Percentiles rank a stretch among this genome's conserved stretches.
phyloP scores from a whole-genome alignment of 306 rosid species.

The Astragalus glycyphyllos region DNA sequence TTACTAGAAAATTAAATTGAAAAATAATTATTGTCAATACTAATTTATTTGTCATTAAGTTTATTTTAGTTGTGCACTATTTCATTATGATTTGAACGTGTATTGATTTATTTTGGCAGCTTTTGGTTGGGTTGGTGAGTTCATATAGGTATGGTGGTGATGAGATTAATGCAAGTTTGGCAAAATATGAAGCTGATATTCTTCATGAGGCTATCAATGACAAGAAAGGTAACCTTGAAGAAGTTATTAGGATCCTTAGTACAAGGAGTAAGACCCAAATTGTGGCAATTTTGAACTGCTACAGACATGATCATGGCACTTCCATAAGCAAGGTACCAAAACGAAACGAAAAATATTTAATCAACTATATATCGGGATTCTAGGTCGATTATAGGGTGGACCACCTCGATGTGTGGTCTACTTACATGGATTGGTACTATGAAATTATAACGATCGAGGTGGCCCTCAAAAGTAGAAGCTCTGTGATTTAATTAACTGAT shows the following conservation, averaged over 20 bases:
- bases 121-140: constrained; percentile 59
- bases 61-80: neutral
- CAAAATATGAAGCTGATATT: constrained; percentile 62
- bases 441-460: no score
- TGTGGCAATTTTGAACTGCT: constrained; percentile 57
- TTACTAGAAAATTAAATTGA: no score
- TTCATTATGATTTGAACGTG: neutral
- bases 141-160: constrained; percentile 53
- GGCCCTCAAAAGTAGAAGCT: no score
- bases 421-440: no score
- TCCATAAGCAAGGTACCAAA: constrained; percentile 69
- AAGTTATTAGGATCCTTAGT: constrained; percentile 65
- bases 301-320: constrained; percentile 59
- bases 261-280: constrained; percentile 29
- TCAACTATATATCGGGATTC: no score
- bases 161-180: constrained; percentile 51
- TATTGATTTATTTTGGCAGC: constrained; percentile 46
- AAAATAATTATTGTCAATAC: no score
- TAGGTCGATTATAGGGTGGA: no score
- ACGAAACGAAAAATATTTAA: neutral
- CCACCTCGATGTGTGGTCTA: no score
- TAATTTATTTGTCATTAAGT: no score
- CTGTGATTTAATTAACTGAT: no score
- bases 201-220: constrained; percentile 61
- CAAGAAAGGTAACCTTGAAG: constrained; percentile 55